Evolutionary conservation across 2,329 filamentous ascomycete genomes (phyloP), one percentile per base, ranked within the genome.

Genomic region (Zymoseptoria crescenta): DNA sequence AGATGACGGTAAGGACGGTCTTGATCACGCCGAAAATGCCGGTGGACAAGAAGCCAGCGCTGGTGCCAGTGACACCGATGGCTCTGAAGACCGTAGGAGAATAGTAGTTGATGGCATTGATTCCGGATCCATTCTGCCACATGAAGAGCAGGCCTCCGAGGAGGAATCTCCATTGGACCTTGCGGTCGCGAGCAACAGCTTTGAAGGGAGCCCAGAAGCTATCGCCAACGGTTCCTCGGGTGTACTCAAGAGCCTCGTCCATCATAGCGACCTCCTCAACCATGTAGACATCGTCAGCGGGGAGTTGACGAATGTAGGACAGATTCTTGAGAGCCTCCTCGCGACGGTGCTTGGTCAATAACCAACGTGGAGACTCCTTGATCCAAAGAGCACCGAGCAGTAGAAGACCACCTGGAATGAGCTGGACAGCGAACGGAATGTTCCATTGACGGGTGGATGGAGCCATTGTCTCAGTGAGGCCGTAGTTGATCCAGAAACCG

Each of bases 71-170:
- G 13, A 88, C 76, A 13, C 86, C 86, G 49, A 89, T 81, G 10
- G 79, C 82, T 61, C 80, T 80, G 78, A 91, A 89, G 8, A 90
- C 82, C 0, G 82, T 87, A 0, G 87, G 87, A 1, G 77, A 80
- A 73, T 87, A 89, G 75, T 90, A 91, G 76, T 90, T 91, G 76
- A 89, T 86, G 20, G 87, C 87, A 65, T 91, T 91, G 76, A 91
- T 91, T 2, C 88, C 88, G 2, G 77, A 80, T 54, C 86, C 86
- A 67, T 93, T 93, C 73, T 93, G 89, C 80, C 85, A 91, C 56
- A 92, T 76, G 78, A 92, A 92, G 20, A 93, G 79, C 68, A 88
- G 82, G 57, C 82, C 82, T 52, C 88, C 88, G 9, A 92, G 79
- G 71, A 89, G 82, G 74, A 93, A 85, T 49, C 88, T 83, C 78